These are phyloP conservation scores for Exophiala bonariae DNA, from an alignment of 2,329 filamentous ascomycete species.

Conservation along the genomic window DNA sequence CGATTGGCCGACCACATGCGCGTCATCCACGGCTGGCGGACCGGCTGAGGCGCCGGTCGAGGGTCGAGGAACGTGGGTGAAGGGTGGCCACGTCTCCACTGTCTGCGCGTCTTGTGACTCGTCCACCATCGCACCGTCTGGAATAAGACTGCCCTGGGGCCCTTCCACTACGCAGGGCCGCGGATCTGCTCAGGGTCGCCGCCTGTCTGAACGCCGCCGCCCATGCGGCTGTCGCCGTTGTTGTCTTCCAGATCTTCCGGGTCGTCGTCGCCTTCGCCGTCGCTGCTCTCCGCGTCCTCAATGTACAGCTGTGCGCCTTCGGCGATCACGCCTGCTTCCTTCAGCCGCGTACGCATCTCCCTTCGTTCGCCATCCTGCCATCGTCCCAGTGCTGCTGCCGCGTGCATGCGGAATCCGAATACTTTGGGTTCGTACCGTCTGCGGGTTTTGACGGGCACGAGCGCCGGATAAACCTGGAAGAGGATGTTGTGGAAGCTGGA, in stretches of 20 bases:
- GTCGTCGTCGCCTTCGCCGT: constrained; percentile 17
- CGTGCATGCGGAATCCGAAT: constrained; percentile 95
- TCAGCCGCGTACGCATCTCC: constrained; percentile 76
- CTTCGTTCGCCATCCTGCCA: constrained; percentile 86
- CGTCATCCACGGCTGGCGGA: too few species aligned
- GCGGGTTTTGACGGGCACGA: constrained; percentile 82
- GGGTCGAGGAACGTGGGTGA: too few species aligned
- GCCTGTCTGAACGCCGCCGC: neutral
- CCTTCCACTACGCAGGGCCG: too few species aligned
- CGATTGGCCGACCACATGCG: too few species aligned
- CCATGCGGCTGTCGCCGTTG: constrained; percentile 9
- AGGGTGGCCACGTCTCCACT: too few species aligned
- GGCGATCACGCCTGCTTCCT: constrained; percentile 64
- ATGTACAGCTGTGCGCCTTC: constrained; percentile 23
- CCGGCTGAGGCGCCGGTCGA: too few species aligned
- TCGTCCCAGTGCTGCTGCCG: constrained; percentile 78
- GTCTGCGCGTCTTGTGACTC: too few species aligned
- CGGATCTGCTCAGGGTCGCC: neutral
- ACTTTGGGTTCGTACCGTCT: constrained; percentile 86
- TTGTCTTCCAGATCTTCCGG: constrained; percentile 12
- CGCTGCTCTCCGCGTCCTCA: constrained; percentile 27
- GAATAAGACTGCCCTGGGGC: too few species aligned
- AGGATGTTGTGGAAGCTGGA: constrained; percentile 98
- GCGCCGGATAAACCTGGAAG: constrained; percentile 93
- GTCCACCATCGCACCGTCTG: too few species aligned